Base-by-base conservation (phyloP, 257 asterid species). In the Solanum medicagineum region DNA sequence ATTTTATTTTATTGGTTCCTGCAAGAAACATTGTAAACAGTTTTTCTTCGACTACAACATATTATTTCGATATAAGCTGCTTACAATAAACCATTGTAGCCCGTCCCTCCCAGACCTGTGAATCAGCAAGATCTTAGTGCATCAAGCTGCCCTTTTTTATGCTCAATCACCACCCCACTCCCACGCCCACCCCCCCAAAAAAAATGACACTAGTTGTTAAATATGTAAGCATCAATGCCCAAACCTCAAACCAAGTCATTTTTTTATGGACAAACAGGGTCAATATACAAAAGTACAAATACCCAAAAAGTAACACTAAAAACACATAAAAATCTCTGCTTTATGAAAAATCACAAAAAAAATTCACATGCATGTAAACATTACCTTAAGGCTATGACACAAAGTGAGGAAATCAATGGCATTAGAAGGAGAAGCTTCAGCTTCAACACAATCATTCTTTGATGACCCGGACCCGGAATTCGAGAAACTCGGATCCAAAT, bases 341-440 rank as follows among this genome's bases (percentile, higher is more conserved):
- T 40, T 17, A 17, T 10, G 13, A 36, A 44, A 44, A 66, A 22
- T 12, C 55, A 24, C 11, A 9, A 85, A 55, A 49, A 47, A 20
- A n/a, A 17, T 80, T 4, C 36, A 53, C 62, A 62, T 24, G 49
- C 11, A 81, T 47, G 74, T 4, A 26, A 9, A 57, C 26, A 79
- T 26, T 66, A 93, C 99, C 99, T 96, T 96, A 86, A 96, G 89
- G 54, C 98, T 88, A 63, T 93, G 97, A 91, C 98, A 96, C 83
- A 96, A 73, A 4, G 98, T 96, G 90, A 94, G 97, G 86, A 96
- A 96, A 93, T 95, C 98, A 92, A 96, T 96, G 88, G 95, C 93
- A 62, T 90, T 71, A 40, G 94, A 90, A 83, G 94, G 90, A 55
- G 94, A 87, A 20, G 95, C 74, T 77, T 90, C 88, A 24, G 89